Evolutionary conservation across 352 stramenopile species (phyloP).

Genomic region (Phytophthora pistaciae): DNA sequence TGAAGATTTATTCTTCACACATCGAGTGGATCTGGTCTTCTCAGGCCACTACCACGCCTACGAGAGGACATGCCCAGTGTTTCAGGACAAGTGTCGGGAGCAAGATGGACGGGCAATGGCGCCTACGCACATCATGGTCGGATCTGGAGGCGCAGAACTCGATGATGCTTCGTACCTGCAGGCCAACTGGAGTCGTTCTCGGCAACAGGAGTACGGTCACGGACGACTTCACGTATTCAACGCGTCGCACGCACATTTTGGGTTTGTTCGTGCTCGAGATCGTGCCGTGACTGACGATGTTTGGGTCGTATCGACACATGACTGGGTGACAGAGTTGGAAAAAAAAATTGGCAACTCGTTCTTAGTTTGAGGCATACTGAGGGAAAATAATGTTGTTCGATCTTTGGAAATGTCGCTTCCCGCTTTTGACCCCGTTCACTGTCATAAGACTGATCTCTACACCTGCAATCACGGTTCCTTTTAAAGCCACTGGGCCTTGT

Average conservation of each 20-base stretch:
- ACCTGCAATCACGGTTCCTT: too few relatives aligned
- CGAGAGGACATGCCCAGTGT: conserved; percentile 63
- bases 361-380: too few relatives aligned
- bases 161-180: conserved; percentile 44
- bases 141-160: conserved; percentile 47
- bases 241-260: conserved; percentile 48
- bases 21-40: conserved; percentile 63
- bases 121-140: conserved; percentile 60
- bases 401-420: too few relatives aligned
- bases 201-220: conserved; percentile 49
- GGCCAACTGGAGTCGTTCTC: conserved; percentile 30
- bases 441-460: too few relatives aligned
- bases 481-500: too few relatives aligned
- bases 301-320: conserved; percentile 53
- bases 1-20: conserved; percentile 43
- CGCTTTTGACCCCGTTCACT: too few relatives aligned
- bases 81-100: conserved; percentile 37
- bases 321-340: conserved; percentile 24
- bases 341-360: too few relatives aligned
- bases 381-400: too few relatives aligned
- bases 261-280: conserved; percentile 49
- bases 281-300: conserved; percentile 28
- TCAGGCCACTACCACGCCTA: conserved; percentile 71
- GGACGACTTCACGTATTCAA: conserved; percentile 62
- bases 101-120: conserved; percentile 28